These are phyloP conservation scores for Truncatella angustata DNA, from an alignment of 2,329 filamentous ascomycete species.

Conservation along the genomic window DNA sequence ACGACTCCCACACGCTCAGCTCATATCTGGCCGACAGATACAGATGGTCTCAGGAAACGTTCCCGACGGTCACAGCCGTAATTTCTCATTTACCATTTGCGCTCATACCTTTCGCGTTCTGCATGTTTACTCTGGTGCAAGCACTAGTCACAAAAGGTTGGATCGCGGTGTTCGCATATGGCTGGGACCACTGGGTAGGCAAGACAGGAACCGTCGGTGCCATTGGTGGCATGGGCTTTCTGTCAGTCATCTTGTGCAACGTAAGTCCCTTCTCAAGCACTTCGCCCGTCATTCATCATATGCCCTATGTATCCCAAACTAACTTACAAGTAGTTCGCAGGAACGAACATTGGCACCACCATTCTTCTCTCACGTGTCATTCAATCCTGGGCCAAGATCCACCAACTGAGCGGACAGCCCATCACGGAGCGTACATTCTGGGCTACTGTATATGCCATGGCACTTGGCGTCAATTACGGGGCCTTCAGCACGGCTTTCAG, in stretches of 20 bases:
- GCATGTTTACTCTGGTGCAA: conserved; percentile 75
- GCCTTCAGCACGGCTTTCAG: conserved; percentile 73
- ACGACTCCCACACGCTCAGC: conserved; percentile 46
- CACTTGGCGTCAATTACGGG: conserved; percentile 71
- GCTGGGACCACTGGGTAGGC: conserved; percentile 71
- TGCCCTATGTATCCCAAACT: too few relatives aligned
- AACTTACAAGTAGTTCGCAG: conserved; percentile 59
- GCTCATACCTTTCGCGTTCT: conserved; percentile 68
- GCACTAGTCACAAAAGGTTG: conserved; percentile 71
- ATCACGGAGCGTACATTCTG: conserved; percentile 68
- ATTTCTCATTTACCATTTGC: conserved; percentile 64
- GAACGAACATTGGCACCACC: conserved; percentile 74
- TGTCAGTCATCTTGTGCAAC: conserved; percentile 70
- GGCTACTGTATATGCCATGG: conserved; percentile 74
- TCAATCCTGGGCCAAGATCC: conserved; percentile 65
- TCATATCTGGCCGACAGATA: conserved; percentile 46
- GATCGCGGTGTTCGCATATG: conserved; percentile 70
- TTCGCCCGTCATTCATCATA: too few relatives aligned
- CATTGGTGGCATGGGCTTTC: conserved; percentile 70
- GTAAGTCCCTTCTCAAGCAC: conserved; percentile 48
- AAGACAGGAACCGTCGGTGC: conserved; percentile 68
- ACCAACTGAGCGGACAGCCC: conserved; percentile 38
- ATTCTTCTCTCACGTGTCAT: conserved; percentile 71
- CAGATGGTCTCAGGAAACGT: conserved; percentile 66
- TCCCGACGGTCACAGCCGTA: conserved; percentile 67